Percentiles rank a stretch among this genome's conserved stretches.
Evolutionary conservation across 352 stramenopile species (phyloP).

Genomic region (Bremia lactucae): DNA sequence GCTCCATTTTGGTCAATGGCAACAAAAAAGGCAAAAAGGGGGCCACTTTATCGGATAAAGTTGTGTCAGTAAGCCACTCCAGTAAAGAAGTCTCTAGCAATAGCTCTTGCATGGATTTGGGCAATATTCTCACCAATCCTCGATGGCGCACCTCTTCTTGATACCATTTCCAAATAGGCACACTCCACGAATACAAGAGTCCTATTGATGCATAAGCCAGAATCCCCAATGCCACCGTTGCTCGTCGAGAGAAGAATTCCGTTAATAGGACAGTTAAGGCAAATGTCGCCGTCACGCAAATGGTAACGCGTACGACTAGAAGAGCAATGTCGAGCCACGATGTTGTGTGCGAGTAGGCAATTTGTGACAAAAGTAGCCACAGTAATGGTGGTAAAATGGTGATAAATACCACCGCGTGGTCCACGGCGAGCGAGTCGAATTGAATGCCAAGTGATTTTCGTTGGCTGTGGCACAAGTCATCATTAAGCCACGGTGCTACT

Average conservation of each 20-base stretch:
- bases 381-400: slow-evolving; percentile 46
- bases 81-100: slow-evolving; percentile 66
- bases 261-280: slow-evolving; percentile 66
- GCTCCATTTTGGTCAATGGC: slow-evolving; percentile 52
- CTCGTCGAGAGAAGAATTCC: slow-evolving; percentile 62
- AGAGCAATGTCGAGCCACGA: slow-evolving; percentile 42
- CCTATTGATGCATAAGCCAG: slow-evolving; percentile 53
- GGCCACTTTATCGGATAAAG: slow-evolving; percentile 54
- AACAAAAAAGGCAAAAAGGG: slow-evolving; percentile 71
- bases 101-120: slow-evolving; percentile 41
- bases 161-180: slow-evolving; percentile 73
- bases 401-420: slow-evolving; percentile 57
- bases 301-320: slow-evolving; percentile 46
- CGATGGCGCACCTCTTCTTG: slow-evolving; percentile 38
- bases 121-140: slow-evolving; percentile 54
- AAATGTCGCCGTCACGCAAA: slow-evolving; percentile 49
- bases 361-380: slow-evolving; percentile 60
- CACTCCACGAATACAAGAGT: slow-evolving; percentile 70
- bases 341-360: slow-evolving; percentile 43
- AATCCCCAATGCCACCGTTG: slow-evolving; percentile 59
- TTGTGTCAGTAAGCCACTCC: slow-evolving; percentile 75
- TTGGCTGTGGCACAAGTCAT: slow-evolving; percentile 41
- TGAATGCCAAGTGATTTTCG: slow-evolving; percentile 35
- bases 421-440: slow-evolving; percentile 54
- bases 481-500: slow-evolving; percentile 39